A percentile compares a stretch with the other conserved stretches of the same genome.
phyloP scores from a whole-genome alignment of 257 asterid genomes.

The Gentiana dahurica region DNA sequence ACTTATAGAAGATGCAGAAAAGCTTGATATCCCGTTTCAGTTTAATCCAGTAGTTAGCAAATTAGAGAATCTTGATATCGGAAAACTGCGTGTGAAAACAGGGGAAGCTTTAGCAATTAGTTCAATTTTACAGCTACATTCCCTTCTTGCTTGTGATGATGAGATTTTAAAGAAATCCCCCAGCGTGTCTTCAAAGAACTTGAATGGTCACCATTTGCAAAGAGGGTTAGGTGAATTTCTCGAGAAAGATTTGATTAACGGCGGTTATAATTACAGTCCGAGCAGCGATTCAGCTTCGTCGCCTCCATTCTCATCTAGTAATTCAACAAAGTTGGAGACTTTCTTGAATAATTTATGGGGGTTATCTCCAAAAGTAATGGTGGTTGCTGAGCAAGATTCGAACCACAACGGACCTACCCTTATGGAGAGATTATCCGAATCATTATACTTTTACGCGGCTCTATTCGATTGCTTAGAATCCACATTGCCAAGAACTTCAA shows the following conservation, averaged over 20 bases:
- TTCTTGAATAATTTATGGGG: conserved; percentile 66
- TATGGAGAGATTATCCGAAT: conserved; percentile 87
- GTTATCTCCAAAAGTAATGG: conserved; percentile 74
- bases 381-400: conserved; percentile 83
- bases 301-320: conserved; percentile 36
- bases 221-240: conserved; percentile 58
- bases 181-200: conserved; percentile 19
- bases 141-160: conserved; percentile 44
- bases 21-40: conserved; percentile 82
- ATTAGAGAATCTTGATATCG: conserved; percentile 60
- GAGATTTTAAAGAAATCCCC: conserved; percentile 40
- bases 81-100: conserved; percentile 61
- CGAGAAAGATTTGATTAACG: conserved; percentile 53
- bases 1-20: conserved; percentile 71
- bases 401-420: conserved; percentile 62
- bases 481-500: conserved; percentile 55
- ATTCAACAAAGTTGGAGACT: conserved; percentile 32
- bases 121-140: conserved; percentile 57
- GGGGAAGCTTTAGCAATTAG: conserved; percentile 88
- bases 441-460: conserved; percentile 71
- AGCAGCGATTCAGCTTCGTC: conserved; percentile 63
- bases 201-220: conserved; percentile 31
- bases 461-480: conserved; percentile 84
- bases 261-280: conserved; percentile 26
- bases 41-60: conserved; percentile 63